Evolutionary conservation across 345 rosid species (phyloP), one percentile per base, ranked within the genome.

Genomic region (Cardamine chenopodiifolia): DNA sequence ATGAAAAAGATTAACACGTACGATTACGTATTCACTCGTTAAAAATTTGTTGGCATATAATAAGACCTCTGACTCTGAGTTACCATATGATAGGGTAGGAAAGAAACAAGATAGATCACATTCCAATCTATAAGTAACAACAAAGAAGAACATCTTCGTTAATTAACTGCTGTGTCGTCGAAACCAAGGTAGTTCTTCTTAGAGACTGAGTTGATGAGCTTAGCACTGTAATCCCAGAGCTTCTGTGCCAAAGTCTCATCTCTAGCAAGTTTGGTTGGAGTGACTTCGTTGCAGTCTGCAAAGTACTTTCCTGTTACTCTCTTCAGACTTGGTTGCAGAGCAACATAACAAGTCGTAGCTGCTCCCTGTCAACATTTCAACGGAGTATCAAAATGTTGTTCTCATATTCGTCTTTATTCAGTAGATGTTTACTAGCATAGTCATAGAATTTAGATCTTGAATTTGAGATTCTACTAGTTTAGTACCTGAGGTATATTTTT

Each of bases 261-360:
- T 66, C 68, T 85, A 7, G 96, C 97, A 34, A 72, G 64, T 32
- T 73, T 50, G 60, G 89, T 90, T 17, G 97, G 87, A n/a, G 66
- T 66, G 44, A 78, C 32, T 75, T 89, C 91, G 19, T 95, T 95
- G 79, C 96, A 95, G 55, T 95, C 97, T 11, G 70, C 79, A 76
- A 76, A 92, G 84, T 95, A 95, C 31, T 89, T 90, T 44, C 97
- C 93, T 0, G 79, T 86, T 10, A 85, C 92, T 8, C 90, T 93
- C 71, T 80, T 82, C 77, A 92, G 4, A 9, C 66, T 79, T 23
- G 92, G 97, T 62, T 92, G 93, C 5, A 95, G 83, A 4, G 97
- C 97, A 0, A 79, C 91, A 64, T 90, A 90, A 84, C 99, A 95
- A 22, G 93, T 85, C 14, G 99, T 92, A 12, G 97, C 99, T 49